Percentiles rank a stretch among this genome's conserved stretches.
Conservation (phyloP, 306 rosid species). For the Lathyrus oleraceus region DNA sequence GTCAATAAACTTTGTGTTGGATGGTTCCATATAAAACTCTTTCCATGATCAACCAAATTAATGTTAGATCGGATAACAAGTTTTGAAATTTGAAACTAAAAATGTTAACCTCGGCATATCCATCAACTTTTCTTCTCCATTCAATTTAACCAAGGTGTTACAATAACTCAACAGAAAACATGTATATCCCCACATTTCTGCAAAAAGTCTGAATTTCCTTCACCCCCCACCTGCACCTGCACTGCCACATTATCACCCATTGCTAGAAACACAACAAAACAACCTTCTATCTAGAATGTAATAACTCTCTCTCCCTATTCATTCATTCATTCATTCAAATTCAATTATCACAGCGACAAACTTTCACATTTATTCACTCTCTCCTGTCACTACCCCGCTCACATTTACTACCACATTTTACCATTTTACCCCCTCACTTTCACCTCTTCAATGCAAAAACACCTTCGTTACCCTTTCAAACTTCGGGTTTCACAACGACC, state of each 20-base stretch:
- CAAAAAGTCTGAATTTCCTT: neutral
- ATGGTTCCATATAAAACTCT: no score
- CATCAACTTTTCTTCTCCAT: neutral
- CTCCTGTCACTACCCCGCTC: constrained; percentile 45
- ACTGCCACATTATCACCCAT: neutral
- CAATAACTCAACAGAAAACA: neutral
- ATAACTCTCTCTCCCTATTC: constrained; percentile 15
- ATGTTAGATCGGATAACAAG: no score
- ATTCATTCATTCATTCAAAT: constrained; percentile 20
- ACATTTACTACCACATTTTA: constrained; percentile 56
- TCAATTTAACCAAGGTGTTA: neutral
- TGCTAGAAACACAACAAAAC: constrained; percentile 7
- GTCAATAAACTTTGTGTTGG: no score
- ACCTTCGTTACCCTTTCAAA: constrained; percentile 29
- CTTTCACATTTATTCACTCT: constrained; percentile 44
- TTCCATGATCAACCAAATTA: no score
- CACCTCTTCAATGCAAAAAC: neutral
- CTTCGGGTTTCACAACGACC: constrained; percentile 41
- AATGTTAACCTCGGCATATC: no score
- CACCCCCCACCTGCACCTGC: constrained; percentile 17
- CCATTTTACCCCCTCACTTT: constrained; percentile 27
- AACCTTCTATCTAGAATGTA: neutral
- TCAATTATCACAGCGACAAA: constrained; percentile 27
- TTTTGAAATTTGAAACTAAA: no score
- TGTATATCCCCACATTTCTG: constrained; percentile 4